Conservation (phyloP, 805 yeast genomes). For the Metahyphopichia silvanorum region DNA sequence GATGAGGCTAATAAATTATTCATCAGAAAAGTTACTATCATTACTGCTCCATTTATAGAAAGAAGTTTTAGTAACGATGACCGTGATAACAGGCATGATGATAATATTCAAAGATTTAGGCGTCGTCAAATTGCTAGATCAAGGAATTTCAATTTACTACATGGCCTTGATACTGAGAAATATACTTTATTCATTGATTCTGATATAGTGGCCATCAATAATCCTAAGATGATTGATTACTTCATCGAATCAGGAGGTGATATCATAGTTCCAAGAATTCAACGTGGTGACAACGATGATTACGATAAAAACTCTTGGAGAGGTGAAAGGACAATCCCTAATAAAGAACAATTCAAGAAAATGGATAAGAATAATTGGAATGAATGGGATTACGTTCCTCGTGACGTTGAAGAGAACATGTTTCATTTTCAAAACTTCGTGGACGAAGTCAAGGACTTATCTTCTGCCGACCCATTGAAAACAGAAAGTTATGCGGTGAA, state of each 20-base stretch:
- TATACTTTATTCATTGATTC: conserved; percentile 37
- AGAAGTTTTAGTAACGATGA: conserved; percentile 9
- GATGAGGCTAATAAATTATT: not conserved
- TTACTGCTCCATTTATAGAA: conserved; percentile 35
- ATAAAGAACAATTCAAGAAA: conserved; percentile 17
- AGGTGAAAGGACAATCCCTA: conserved; percentile 34
- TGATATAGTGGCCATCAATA: conserved; percentile 25
- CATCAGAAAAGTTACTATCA: conserved; percentile 18
- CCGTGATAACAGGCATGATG: conserved; percentile 22
- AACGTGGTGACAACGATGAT: conserved; percentile 21
- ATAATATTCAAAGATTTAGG: conserved; percentile 28
- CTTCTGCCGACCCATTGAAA: conserved; percentile 6
- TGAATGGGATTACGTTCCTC: conserved; percentile 30
- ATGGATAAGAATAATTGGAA: conserved; percentile 30
- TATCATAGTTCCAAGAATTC: conserved; percentile 35
- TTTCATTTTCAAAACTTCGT: conserved; percentile 23
- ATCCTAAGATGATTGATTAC: conserved; percentile 18
- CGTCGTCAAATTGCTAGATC: conserved; percentile 34
- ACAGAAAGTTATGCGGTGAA: conserved; percentile 12
- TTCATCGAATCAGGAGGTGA: conserved; percentile 28
- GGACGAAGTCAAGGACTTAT: conserved; percentile 7
- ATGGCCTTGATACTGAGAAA: conserved; percentile 24
- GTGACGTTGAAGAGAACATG: conserved; percentile 24
- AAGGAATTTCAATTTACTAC: conserved; percentile 31
- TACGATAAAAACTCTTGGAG: conserved; percentile 41